These are phyloP conservation scores for Alternaria angustiovoidea DNA, from an alignment of 2,329 filamentous ascomycete genomes.

Conservation along the genomic window DNA sequence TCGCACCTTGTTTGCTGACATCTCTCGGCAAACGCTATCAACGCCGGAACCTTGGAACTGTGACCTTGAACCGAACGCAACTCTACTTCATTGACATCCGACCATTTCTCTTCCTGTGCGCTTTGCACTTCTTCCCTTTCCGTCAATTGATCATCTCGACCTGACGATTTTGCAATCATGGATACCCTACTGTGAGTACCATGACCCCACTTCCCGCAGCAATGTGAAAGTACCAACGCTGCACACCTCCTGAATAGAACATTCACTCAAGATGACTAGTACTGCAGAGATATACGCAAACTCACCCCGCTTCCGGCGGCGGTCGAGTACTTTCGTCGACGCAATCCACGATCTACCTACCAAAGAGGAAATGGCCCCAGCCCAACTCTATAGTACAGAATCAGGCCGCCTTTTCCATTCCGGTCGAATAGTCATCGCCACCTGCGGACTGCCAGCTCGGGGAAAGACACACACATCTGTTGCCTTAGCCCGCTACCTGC, in stretches of 20 bases:
- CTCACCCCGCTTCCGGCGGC: conserved; percentile 86
- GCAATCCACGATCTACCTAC: conserved; percentile 93
- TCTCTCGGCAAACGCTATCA: conserved; percentile 31
- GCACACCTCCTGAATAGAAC: background rate
- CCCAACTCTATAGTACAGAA: conserved; percentile 97
- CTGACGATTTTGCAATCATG: conserved; percentile 53
- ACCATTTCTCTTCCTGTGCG: conserved; percentile 11
- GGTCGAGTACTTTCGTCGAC: conserved; percentile 96
- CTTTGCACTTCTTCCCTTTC: conserved; percentile 14
- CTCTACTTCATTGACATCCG: conserved; percentile 16
- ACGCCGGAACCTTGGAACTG: conserved; percentile 23
- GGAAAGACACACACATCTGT: conserved; percentile 99
- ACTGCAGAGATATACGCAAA: conserved; percentile 93
- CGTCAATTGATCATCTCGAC: conserved; percentile 9
- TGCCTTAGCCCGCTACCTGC: conserved; percentile 89
- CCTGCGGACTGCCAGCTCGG: conserved; percentile 91
- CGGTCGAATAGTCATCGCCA: conserved; percentile 94
- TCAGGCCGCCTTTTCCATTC: conserved; percentile 97
- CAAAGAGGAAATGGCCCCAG: conserved; percentile 85
- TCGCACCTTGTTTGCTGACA: conserved; percentile 31
- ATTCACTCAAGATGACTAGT: conserved; percentile 56
- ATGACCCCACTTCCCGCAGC: conserved; percentile 26
- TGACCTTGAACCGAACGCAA: conserved; percentile 27
- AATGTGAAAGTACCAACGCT: conserved; percentile 15
- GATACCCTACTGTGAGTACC: conserved; percentile 68